Evolutionary conservation across 495 filamentous ascomycete genomes (phyloP).

Genomic region (Aspergillus steynii): DNA sequence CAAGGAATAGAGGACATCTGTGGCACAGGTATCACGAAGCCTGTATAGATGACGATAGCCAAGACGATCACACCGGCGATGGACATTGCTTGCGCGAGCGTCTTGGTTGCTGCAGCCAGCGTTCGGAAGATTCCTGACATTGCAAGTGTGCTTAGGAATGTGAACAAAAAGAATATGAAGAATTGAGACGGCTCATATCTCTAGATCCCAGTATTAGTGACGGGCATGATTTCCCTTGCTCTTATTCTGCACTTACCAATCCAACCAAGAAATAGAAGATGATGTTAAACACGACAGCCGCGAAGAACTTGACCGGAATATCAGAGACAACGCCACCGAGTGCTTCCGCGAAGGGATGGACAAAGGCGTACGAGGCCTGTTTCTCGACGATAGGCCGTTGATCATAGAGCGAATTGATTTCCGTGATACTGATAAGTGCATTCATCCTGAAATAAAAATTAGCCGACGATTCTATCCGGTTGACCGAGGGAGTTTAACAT

Average conservation of each 20-base stretch:
- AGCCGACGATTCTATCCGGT: constrained; percentile 15
- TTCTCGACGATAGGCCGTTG: constrained; percentile 67
- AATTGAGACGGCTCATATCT: constrained; percentile 53
- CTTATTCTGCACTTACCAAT: constrained; percentile 31
- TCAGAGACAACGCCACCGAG: constrained; percentile 60
- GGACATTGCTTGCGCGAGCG: constrained; percentile 51
- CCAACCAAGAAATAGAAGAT: constrained; percentile 62
- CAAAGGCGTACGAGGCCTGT: constrained; percentile 65
- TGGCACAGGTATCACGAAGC: constrained; percentile 46
- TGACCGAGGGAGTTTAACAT: constrained; percentile 39
- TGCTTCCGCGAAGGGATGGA: constrained; percentile 61
- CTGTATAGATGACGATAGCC: constrained; percentile 48
- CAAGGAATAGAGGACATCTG: constrained; percentile 48
- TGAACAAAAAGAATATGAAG: constrained; percentile 62
- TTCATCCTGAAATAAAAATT: constrained; percentile 48
- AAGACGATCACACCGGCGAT: constrained; percentile 48
- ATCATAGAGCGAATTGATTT: constrained; percentile 62
- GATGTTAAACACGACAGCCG: constrained; percentile 52
- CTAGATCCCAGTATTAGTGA: constrained; percentile 25
- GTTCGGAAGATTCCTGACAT: constrained; percentile 56
- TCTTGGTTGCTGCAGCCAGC: constrained; percentile 47
- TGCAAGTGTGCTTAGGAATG: constrained; percentile 54
- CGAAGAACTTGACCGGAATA: constrained; percentile 55
- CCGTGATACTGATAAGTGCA: constrained; percentile 53
- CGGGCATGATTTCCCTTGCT: background rate